Conservation (phyloP, 192 early-diverging fungal species). For the Podila verticillata region DNA sequence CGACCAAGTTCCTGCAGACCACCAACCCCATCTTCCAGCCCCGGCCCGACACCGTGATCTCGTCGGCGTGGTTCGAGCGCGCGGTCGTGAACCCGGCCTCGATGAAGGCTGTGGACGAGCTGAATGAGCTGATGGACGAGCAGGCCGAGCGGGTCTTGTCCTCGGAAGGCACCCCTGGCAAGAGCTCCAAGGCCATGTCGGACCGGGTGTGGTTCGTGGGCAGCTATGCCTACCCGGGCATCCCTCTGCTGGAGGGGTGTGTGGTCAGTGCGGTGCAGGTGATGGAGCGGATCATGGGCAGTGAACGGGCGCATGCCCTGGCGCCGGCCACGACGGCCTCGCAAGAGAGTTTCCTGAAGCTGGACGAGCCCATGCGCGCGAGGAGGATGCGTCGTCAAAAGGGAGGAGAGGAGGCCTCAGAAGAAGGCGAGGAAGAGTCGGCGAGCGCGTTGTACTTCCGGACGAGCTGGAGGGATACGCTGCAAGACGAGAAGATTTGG, state of each 20-base stretch:
- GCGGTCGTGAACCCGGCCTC: slow-evolving; percentile 65
- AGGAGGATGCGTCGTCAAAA: slow-evolving; percentile 22
- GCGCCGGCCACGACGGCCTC: slow-evolving; percentile 10
- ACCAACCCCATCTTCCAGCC: slow-evolving; percentile 64
- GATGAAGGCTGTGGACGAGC: slow-evolving; percentile 55
- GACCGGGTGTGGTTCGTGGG: slow-evolving; percentile 65
- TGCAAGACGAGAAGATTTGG: slow-evolving; percentile 48
- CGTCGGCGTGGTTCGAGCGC: slow-evolving; percentile 62
- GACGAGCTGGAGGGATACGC: slow-evolving; percentile 41
- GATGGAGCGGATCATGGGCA: slow-evolving; percentile 52
- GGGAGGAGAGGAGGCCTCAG: slow-evolving; percentile 11
- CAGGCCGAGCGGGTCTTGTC: slow-evolving; percentile 19
- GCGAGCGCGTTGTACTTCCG: slow-evolving; percentile 24
- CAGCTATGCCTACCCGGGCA: slow-evolving; percentile 66
- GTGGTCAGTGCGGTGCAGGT: slow-evolving; percentile 65
- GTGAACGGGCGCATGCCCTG: slow-evolving; percentile 11
- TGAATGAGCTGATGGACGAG: slow-evolving; percentile 50
- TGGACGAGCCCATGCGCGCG: slow-evolving; percentile 42
- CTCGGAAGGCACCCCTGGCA: too few species aligned
- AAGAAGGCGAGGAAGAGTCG: background rate
- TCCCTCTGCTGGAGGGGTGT: slow-evolving; percentile 71
- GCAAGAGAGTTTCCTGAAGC: slow-evolving; percentile 33
- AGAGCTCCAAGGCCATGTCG: slow-evolving; percentile 22
- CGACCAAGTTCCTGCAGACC: slow-evolving; percentile 63
- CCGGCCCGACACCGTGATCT: slow-evolving; percentile 44